phyloP scores from a whole-genome alignment of 257 asterid species.

The Pogostemon cablin region DNA sequence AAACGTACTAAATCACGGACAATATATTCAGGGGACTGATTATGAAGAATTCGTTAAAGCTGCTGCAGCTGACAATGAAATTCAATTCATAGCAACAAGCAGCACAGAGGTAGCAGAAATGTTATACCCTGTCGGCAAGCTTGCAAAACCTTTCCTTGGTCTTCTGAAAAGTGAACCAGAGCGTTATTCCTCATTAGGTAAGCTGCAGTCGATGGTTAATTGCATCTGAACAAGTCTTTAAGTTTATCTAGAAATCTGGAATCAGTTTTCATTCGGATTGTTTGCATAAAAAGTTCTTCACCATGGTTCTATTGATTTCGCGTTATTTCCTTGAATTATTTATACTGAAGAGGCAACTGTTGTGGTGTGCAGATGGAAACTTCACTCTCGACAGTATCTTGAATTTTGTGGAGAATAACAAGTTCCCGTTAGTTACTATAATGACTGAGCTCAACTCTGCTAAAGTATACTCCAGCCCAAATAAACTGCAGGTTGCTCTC shows the following conservation, averaged over 20 bases:
- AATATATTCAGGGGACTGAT: slow-evolving; percentile 65
- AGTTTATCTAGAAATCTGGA: neutral
- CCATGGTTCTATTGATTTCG: neutral
- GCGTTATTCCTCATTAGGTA: slow-evolving; percentile 70
- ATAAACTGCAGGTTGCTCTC: slow-evolving; percentile 72
- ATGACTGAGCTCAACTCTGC: slow-evolving; percentile 90
- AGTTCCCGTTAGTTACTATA: slow-evolving; percentile 73
- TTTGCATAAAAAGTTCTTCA: slow-evolving; percentile 23
- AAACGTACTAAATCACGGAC: slow-evolving; percentile 20
- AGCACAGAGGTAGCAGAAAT: slow-evolving; percentile 59
- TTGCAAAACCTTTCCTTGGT: slow-evolving; percentile 59
- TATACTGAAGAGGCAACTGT: neutral
- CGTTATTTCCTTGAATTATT: slow-evolving; percentile 12
- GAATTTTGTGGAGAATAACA: slow-evolving; percentile 75
- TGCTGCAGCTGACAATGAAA: slow-evolving; percentile 73
- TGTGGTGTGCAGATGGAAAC: slow-evolving; percentile 61
- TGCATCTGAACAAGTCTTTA: neutral
- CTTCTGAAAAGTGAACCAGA: slow-evolving; percentile 89
- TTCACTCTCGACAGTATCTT: slow-evolving; percentile 53
- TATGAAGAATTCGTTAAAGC: slow-evolving; percentile 76
- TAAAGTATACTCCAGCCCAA: slow-evolving; percentile 67
- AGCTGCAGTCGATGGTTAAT: slow-evolving; percentile 11
- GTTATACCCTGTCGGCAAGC: slow-evolving; percentile 53
- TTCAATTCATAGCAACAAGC: slow-evolving; percentile 86
- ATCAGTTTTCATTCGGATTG: neutral